phyloP scores from a whole-genome alignment of 1,284 basidiomycete species.

The Rhodotorula sp. region DNA sequence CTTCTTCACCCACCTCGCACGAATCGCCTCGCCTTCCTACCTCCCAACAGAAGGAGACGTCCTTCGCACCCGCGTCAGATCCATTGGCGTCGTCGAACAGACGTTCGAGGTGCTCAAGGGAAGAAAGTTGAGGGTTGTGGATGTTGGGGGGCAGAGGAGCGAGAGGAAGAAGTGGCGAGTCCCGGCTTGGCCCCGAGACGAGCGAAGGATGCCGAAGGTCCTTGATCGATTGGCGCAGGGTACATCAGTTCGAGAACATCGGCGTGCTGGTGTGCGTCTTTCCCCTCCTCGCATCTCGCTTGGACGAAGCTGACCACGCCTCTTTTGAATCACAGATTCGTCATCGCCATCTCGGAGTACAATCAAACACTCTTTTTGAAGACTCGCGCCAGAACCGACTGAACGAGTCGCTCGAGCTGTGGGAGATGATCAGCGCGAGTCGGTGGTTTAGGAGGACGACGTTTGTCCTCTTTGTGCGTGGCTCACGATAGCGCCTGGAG shows the following conservation, averaged over 20 bases:
- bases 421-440: conserved; percentile 46
- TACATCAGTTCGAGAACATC: conserved; percentile 52
- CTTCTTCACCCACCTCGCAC: conserved; percentile 10
- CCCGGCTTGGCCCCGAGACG: background rate
- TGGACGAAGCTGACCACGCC: no score
- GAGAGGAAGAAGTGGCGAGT: conserved; percentile 47
- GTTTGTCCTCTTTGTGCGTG: conserved; percentile 47
- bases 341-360: conserved; percentile 40
- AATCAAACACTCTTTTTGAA: conserved; percentile 46
- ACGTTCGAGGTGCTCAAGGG: conserved; percentile 1
- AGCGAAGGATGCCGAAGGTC: background rate
- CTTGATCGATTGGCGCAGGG: conserved; percentile 26
- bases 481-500: no score
- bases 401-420: conserved; percentile 46
- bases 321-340: conserved; percentile 37
- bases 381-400: conserved; percentile 27
- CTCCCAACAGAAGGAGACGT: conserved; percentile 8
- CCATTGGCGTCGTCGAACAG: conserved; percentile 31
- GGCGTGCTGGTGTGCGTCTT: conserved; percentile 47
- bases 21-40: background rate
- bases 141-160: conserved; percentile 51
- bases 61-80: conserved; percentile 24
- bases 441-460: conserved; percentile 34
- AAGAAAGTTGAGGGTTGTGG: conserved; percentile 37
- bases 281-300: no score